phyloP scores from a whole-genome alignment of 805 yeast genomes.

The Starmerella bombicola region DNA sequence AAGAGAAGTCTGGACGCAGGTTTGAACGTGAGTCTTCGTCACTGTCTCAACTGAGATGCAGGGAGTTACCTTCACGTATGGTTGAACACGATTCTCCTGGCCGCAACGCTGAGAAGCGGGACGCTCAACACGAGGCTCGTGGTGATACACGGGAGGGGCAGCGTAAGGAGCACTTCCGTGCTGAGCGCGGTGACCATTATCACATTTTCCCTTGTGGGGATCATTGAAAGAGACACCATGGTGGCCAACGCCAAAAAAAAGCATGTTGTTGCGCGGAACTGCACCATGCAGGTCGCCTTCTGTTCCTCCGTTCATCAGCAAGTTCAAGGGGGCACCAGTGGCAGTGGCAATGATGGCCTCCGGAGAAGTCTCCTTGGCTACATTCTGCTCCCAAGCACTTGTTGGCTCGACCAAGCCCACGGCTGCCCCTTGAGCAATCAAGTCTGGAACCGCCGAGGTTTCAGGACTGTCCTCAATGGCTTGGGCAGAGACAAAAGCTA shows the following conservation, averaged over 20 bases:
- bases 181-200: background rate
- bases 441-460: background rate
- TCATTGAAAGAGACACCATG: slow-evolving; percentile 10
- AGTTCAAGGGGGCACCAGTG: background rate
- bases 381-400: background rate
- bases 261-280: slow-evolving; percentile 14
- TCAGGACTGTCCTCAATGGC: background rate
- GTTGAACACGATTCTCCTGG: background rate
- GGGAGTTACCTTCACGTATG: slow-evolving; percentile 16
- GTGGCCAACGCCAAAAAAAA: slow-evolving; percentile 13
- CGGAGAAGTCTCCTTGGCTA: background rate
- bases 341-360: background rate
- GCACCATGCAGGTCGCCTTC: slow-evolving; percentile 17
- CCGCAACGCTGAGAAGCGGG: background rate
- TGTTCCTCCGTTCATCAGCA: slow-evolving; percentile 2
- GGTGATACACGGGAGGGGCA: background rate
- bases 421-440: background rate
- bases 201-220: slow-evolving; percentile 1
- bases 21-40: slow-evolving; percentile 11
- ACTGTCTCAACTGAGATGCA: slow-evolving; percentile 4
- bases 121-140: background rate
- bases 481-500: slow-evolving; percentile 3
- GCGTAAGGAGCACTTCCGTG: background rate
- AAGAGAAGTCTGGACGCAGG: slow-evolving; percentile 9
- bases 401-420: slow-evolving; percentile 11